phyloP scores from a whole-genome alignment of 2,329 filamentous ascomycete species.

The Sordariomycetes sp. region DNA sequence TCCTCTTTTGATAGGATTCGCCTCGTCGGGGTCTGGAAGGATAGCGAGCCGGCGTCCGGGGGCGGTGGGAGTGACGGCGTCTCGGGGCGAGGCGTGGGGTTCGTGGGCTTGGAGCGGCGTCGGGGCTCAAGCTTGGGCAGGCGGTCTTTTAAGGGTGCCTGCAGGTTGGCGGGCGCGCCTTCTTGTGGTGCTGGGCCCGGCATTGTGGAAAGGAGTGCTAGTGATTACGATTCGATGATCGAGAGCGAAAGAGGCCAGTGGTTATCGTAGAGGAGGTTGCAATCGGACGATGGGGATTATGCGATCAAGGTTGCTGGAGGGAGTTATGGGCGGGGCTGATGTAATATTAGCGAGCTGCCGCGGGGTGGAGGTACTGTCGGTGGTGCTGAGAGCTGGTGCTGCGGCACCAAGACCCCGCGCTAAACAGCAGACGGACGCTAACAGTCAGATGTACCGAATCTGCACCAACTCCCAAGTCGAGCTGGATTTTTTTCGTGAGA shows the following conservation, averaged over 20 bases:
- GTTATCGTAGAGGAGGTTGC: slow-evolving; percentile 3
- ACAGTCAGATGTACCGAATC: neutral
- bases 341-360: neutral
- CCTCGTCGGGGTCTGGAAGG: slow-evolving; percentile 58
- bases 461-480: neutral
- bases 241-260: neutral
- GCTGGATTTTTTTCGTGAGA: neutral
- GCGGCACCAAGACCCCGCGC: neutral
- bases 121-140: slow-evolving; percentile 61
- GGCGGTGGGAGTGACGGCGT: slow-evolving; percentile 65
- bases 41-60: slow-evolving; percentile 47
- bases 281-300: slow-evolving; percentile 6
- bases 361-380: too few species aligned
- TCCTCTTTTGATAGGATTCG: slow-evolving; percentile 75
- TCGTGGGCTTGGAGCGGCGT: slow-evolving; percentile 35
- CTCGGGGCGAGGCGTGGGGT: slow-evolving; percentile 55
- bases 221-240: neutral
- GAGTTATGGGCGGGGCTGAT: neutral
- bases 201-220: neutral
- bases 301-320: neutral
- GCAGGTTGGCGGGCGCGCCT: slow-evolving; percentile 16
- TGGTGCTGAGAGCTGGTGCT: neutral
- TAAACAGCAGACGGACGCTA: too few species aligned
- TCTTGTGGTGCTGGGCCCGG: neutral
- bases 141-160: slow-evolving; percentile 24